phyloP scores from a whole-genome alignment of 257 asterid species.

The Lycium ferocissimum region DNA sequence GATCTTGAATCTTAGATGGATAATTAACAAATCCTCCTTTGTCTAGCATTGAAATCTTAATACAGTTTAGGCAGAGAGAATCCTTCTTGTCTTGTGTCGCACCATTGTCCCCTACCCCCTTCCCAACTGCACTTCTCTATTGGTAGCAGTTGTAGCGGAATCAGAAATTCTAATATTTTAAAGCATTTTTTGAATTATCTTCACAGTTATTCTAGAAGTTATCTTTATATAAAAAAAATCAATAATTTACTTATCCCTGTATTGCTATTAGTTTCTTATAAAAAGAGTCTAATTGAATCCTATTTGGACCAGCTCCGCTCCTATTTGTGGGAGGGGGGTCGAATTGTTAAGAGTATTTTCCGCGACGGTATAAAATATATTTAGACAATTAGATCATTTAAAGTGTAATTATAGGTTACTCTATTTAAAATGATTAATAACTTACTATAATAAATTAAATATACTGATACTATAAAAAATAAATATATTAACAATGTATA shows the following conservation, averaged over 20 bases:
- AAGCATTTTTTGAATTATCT: too few species aligned
- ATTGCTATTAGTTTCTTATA: neutral
- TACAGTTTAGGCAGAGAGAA: constrained; percentile 25
- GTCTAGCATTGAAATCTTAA: neutral
- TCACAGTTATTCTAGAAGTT: too few species aligned
- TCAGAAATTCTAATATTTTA: neutral
- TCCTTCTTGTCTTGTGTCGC: constrained; percentile 26
- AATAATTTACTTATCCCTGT: too few species aligned
- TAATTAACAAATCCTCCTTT: neutral
- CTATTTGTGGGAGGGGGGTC: neutral
- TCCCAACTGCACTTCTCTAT: neutral
- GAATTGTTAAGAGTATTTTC: neutral
- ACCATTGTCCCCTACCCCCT: neutral
- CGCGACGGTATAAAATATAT: neutral
- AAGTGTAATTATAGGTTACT: neutral
- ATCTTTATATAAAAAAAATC: too few species aligned
- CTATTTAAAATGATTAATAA: neutral
- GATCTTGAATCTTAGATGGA: constrained; percentile 18
- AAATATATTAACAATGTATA: neutral
- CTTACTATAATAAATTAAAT: neutral
- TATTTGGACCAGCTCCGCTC: neutral
- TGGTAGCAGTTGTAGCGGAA: neutral
- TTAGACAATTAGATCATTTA: neutral
- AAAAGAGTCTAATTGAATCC: neutral
- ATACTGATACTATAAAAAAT: neutral